phyloP scores from a whole-genome alignment of 2,329 filamentous ascomycete species.

The Amauroascus niger region DNA sequence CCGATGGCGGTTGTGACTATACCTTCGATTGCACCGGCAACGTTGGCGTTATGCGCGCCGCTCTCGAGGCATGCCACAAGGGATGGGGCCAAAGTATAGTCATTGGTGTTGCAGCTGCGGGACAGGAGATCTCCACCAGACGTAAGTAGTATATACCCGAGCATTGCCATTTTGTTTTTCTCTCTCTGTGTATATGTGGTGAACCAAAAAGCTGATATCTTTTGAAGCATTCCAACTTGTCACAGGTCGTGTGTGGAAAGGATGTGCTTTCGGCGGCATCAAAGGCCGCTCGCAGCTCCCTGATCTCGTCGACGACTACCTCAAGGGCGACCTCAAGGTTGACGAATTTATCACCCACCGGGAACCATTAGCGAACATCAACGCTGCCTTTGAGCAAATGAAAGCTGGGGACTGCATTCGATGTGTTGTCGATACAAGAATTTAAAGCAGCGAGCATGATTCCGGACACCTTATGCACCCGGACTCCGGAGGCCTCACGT shows the following conservation, averaged over 20 bases:
- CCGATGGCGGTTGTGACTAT: slow-evolving; percentile 95
- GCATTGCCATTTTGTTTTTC: not conserved
- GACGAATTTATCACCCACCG: slow-evolving; percentile 99
- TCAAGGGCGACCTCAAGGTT: slow-evolving; percentile 83
- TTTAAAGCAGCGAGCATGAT: slow-evolving; percentile 16
- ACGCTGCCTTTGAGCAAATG: slow-evolving; percentile 85
- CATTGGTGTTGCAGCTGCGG: slow-evolving; percentile 92
- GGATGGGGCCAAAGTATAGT: slow-evolving; percentile 97
- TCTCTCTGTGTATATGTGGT: too few relatives aligned
- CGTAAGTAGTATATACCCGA: slow-evolving; percentile 51
- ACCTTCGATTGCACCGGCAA: slow-evolving; percentile 99
- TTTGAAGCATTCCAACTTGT: slow-evolving; percentile 86
- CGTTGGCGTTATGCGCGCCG: slow-evolving; percentile 87
- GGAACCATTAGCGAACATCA: slow-evolving; percentile 72
- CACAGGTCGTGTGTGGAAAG: slow-evolving; percentile 94
- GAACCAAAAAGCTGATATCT: slow-evolving; percentile 10
- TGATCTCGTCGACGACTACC: slow-evolving; percentile 78
- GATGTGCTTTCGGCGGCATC: slow-evolving; percentile 94
- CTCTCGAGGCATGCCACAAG: slow-evolving; percentile 97
- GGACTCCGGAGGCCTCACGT: too few relatives aligned
- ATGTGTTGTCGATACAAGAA: slow-evolving; percentile 66
- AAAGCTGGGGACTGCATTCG: slow-evolving; percentile 95
- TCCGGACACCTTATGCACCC: not conserved
- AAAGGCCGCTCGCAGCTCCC: slow-evolving; percentile 92
- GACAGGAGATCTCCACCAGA: slow-evolving; percentile 87